A percentile compares a stretch with the other conserved stretches of the same genome.
phyloP scores from a whole-genome alignment of 352 stramenopile species.

The Pythium folliculosum region DNA sequence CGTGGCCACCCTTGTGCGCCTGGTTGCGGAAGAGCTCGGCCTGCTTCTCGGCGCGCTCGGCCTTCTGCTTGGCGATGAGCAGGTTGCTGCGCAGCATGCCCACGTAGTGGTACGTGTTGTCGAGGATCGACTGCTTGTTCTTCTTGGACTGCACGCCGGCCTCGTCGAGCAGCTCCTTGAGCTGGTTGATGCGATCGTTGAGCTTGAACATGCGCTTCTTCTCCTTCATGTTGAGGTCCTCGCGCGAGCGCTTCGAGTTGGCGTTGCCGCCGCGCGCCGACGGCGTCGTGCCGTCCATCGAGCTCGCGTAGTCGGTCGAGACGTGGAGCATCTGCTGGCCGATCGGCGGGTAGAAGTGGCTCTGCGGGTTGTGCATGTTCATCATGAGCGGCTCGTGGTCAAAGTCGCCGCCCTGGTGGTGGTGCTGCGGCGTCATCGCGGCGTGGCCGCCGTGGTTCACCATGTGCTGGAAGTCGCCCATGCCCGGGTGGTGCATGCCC shows the following conservation, averaged over 20 bases:
- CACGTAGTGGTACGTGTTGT: constrained; percentile 33
- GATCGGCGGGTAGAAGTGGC: constrained; percentile 64
- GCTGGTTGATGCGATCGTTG: constrained; percentile 75
- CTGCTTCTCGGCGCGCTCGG: constrained; percentile 33
- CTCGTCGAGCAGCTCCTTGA: constrained; percentile 33
- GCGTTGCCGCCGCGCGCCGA: constrained; percentile 31
- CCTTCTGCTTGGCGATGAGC: constrained; percentile 35
- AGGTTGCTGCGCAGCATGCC: constrained; percentile 28
- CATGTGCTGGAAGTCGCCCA: constrained; percentile 37
- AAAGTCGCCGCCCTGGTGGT: constrained; percentile 46
- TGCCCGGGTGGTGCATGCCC: constrained; percentile 38
- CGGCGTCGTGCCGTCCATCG: constrained; percentile 34
- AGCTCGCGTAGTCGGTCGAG: constrained; percentile 60
- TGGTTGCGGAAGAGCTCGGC: constrained; percentile 56
- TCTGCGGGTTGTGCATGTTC: constrained; percentile 44
- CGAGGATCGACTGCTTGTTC: constrained; percentile 45
- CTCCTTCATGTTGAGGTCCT: constrained; percentile 85
- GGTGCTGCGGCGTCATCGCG: constrained; percentile 36
- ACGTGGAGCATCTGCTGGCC: constrained; percentile 66
- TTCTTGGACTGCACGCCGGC: constrained; percentile 40
- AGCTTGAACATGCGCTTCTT: constrained; percentile 92
- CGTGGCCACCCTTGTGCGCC: constrained; percentile 33
- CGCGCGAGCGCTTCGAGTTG: constrained; percentile 54
- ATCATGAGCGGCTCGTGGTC: constrained; percentile 78
- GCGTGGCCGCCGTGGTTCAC: constrained; percentile 35